These are phyloP conservation scores for Hypoxylon sp. DNA, from an alignment of 2,329 filamentous ascomycete genomes.

Conservation along the genomic window DNA sequence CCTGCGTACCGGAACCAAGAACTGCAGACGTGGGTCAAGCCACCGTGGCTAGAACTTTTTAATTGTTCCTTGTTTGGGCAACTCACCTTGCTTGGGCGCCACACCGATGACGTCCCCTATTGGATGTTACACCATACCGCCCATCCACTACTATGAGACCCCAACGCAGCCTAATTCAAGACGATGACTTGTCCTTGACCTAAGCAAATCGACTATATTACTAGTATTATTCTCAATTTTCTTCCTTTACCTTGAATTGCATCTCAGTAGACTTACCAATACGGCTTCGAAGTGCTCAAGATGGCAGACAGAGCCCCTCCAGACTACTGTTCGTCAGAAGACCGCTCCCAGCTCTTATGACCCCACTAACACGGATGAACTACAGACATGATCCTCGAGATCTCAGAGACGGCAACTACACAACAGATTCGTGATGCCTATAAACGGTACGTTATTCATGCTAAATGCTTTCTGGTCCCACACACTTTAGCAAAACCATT, in stretches of 20 bases:
- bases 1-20: too few species aligned
- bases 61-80: constrained; percentile 22
- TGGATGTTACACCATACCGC: constrained; percentile 17
- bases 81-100: constrained; percentile 17
- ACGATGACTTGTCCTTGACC: constrained; percentile 21
- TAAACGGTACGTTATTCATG: constrained; percentile 73
- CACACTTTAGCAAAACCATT: too few species aligned
- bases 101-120: constrained; percentile 42
- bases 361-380: constrained; percentile 42
- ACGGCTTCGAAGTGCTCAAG: constrained; percentile 38
- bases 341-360: constrained; percentile 15
- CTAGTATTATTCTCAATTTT: constrained; percentile 15
- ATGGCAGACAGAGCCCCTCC: constrained; percentile 60
- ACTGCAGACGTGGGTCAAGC: constrained; percentile 41
- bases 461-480: background rate
- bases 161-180: constrained; percentile 36
- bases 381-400: constrained; percentile 79
- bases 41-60: constrained; percentile 44
- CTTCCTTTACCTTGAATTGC: background rate
- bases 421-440: constrained; percentile 94
- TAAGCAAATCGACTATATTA: constrained; percentile 2
- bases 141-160: constrained; percentile 9
- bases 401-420: constrained; percentile 79
- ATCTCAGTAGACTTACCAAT: constrained; percentile 10
- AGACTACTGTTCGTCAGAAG: constrained; percentile 67